phyloP scores from a whole-genome alignment of 73 alveolate genomes.

The Breviolum minutum region DNA sequence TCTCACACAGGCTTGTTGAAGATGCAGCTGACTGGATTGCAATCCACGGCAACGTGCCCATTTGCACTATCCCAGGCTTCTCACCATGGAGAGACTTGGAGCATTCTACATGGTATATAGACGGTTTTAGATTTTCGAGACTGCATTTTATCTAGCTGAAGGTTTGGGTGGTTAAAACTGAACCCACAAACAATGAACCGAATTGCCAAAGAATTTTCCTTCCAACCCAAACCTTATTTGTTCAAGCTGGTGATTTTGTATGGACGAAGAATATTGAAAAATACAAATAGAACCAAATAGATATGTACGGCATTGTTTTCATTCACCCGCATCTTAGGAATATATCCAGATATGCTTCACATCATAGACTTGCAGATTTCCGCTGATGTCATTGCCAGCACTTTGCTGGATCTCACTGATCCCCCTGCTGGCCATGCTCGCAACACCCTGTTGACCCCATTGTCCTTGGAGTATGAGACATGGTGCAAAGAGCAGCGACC shows the following conservation, averaged over 20 bases:
- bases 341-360: background rate
- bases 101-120: background rate
- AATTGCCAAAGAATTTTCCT: background rate
- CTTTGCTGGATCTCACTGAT: background rate
- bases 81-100: background rate
- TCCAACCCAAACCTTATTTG: background rate
- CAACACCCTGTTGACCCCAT: background rate
- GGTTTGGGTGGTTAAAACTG: no score
- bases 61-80: background rate
- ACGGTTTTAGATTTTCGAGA: no score
- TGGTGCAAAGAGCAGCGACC: background rate
- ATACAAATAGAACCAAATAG: no score
- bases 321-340: background rate
- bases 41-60: background rate
- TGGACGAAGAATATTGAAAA: no score
- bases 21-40: background rate
- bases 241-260: no score
- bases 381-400: background rate
- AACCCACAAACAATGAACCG: no score
- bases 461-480: background rate
- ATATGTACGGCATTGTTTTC: no score
- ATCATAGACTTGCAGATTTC: background rate
- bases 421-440: background rate
- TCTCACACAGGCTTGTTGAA: background rate
- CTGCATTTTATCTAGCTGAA: no score